Evolutionary conservation across 345 rosid species (phyloP).

Genomic region (Citrus hindsii): DNA sequence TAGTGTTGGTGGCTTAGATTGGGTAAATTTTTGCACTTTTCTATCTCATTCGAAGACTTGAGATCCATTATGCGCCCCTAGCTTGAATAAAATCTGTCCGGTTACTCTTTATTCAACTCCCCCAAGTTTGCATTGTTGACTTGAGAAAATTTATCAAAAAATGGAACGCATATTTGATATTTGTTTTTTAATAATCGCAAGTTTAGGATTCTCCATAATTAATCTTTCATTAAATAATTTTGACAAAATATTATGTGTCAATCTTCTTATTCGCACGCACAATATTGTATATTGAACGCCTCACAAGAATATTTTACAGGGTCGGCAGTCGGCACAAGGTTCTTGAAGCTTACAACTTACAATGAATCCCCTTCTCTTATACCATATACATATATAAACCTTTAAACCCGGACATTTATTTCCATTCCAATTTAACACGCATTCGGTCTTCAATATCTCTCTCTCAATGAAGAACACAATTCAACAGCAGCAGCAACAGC

Average conservation of each 20-base stretch:
- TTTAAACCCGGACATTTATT: neutral
- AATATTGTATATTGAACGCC: too few species aligned
- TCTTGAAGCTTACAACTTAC: neutral
- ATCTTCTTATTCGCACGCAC: too few species aligned
- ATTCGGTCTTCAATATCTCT: neutral
- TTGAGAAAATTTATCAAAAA: too few species aligned
- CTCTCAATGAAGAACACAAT: neutral
- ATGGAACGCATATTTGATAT: too few species aligned
- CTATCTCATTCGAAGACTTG: too few species aligned
- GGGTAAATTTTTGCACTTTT: too few species aligned
- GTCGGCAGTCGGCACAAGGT: neutral
- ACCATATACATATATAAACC: neutral
- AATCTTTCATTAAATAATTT: too few species aligned
- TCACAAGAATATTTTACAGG: neutral
- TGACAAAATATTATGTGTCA: neutral
- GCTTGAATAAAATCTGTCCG: too few species aligned
- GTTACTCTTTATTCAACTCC: too few species aligned
- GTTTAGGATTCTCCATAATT: neutral
- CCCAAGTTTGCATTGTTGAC: too few species aligned
- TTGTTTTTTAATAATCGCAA: neutral
- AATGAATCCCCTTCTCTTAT: neutral
- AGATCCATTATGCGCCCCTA: too few species aligned
- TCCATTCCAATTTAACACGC: neutral
- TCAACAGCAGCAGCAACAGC: neutral
- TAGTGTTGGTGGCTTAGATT: too few species aligned